Evolutionary conservation across 441 rosid genomes (phyloP).

Genomic region (Daphne laureola): DNA sequence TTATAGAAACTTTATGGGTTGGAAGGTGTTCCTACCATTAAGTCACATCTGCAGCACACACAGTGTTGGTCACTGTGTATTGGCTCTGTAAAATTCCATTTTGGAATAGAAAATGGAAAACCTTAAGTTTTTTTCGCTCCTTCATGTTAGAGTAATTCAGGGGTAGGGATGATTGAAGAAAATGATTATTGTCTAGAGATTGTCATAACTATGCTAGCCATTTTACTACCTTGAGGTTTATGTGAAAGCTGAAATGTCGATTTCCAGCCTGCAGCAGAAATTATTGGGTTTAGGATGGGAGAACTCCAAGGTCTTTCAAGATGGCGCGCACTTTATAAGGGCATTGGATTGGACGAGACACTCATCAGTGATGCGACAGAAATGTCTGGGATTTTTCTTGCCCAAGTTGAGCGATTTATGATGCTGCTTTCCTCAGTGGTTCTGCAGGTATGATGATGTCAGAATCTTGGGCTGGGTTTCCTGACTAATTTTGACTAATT

Average conservation of each 20-base stretch:
- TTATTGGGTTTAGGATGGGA: slow-evolving; percentile 90
- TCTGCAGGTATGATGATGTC: slow-evolving; percentile 60
- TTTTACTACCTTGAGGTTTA: slow-evolving; percentile 16
- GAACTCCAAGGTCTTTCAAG: slow-evolving; percentile 88
- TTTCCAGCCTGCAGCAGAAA: slow-evolving; percentile 95
- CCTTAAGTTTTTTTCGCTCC: no score
- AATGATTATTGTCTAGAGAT: no score
- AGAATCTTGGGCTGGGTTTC: slow-evolving; percentile 6
- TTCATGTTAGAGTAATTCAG: no score
- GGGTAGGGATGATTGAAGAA: no score
- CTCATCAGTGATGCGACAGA: slow-evolving; percentile 68
- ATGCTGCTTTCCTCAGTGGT: slow-evolving; percentile 75
- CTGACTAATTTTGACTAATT: not conserved
- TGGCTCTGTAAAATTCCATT: no score
- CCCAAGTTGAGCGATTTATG: slow-evolving; percentile 82
- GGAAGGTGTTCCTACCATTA: no score
- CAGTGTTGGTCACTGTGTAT: no score
- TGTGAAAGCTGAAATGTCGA: slow-evolving; percentile 27
- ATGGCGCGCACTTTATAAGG: slow-evolving; percentile 82
- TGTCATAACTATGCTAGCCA: no score
- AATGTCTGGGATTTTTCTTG: slow-evolving; percentile 68
- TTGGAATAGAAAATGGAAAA: no score
- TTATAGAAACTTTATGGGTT: no score
- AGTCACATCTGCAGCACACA: no score
- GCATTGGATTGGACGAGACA: slow-evolving; percentile 78